These are phyloP conservation scores for Suhomyces tanzawaensis DNA, from an alignment of 805 yeast genomes.

Conservation along the genomic window DNA sequence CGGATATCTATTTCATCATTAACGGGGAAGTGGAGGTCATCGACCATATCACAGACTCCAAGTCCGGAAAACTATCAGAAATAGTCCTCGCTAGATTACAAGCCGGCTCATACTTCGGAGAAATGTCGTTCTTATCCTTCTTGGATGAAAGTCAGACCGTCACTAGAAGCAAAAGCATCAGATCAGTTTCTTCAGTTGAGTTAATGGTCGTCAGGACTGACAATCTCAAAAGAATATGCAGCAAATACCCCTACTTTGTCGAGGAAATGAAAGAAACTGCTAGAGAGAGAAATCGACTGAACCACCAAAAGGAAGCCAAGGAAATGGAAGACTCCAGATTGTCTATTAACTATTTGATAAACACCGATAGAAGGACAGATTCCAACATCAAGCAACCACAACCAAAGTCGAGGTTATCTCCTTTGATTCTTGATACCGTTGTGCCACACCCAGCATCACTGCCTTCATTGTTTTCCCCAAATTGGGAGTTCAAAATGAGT, in stretches of 20 bases:
- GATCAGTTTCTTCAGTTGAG: conserved; percentile 60
- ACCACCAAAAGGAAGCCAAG: conserved; percentile 14
- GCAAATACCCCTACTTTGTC: conserved; percentile 55
- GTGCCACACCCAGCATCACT: conserved; percentile 9
- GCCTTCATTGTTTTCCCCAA: conserved; percentile 15
- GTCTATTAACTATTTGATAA: conserved; percentile 22
- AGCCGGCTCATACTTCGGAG: conserved; percentile 71
- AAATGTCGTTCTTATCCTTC: conserved; percentile 63
- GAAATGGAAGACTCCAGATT: conserved; percentile 9
- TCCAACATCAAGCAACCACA: not conserved
- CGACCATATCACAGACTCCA: conserved; percentile 20
- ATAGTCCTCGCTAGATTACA: conserved; percentile 55
- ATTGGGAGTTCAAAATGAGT: conserved; percentile 16
- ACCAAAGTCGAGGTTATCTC: conserved; percentile 3
- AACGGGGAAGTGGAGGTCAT: conserved; percentile 72
- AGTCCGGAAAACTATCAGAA: conserved; percentile 23
- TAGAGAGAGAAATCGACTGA: conserved; percentile 41
- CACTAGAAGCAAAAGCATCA: conserved; percentile 58
- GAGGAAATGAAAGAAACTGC: conserved; percentile 64
- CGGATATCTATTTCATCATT: conserved; percentile 65
- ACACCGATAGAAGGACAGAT: not conserved
- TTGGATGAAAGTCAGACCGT: conserved; percentile 28
- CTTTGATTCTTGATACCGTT: not conserved
- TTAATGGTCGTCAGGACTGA: conserved; percentile 59
- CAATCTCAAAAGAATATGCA: conserved; percentile 52